Evolutionary conservation across 495 filamentous ascomycete genomes (phyloP), one percentile per base, ranked within the genome.

Genomic region (Annulohypoxylon nitens): DNA sequence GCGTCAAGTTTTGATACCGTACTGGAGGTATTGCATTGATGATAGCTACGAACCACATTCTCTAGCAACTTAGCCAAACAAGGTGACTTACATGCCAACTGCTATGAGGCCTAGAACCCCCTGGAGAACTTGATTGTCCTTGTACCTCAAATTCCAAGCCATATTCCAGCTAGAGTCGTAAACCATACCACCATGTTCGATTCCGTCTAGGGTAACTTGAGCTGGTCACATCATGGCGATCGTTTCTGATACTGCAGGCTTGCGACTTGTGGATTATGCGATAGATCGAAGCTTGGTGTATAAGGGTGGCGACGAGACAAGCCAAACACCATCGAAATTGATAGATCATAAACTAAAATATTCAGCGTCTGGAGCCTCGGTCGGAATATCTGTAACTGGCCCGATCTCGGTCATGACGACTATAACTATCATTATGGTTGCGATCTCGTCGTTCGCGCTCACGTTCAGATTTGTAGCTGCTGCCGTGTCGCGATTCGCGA

Each of bases 401-500:
- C 9, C 69, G 61, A 6, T 78, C 71, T 47, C 78, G 80, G 62
- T 83, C 78, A 41, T 79, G 76, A 47, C 69, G 74, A 67, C 72
- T 70, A 58, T 74, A 78, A 43, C 73, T 67, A 47, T 84, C 80
- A 54, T 78, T 75, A 37, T 82, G 78, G 48, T 78, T 73, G 36
- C 81, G 79, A 51, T 81, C 64, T 58, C 79, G 81, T 73, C 81
- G 71, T 37, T 83, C 81, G 25, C 84, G 76, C 11, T 86, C 85
- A n/a, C 83, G 75, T 64, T 87, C 84, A 36, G 78, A 78, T 66
- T 83, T 85, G 64, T 86, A 84, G 57, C 81, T 85, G 43, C 81
- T 79, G 3, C 79, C 76, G 60, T 79, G 70, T 18, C 78, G 74
- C 36, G 81, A 78, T n/a, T 83, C 81, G n/a, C 75, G 65, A 18